Evolutionary conservation across 345 rosid genomes (phyloP), one percentile per base, ranked within the genome.

Genomic region (Corchorus capsularis): DNA sequence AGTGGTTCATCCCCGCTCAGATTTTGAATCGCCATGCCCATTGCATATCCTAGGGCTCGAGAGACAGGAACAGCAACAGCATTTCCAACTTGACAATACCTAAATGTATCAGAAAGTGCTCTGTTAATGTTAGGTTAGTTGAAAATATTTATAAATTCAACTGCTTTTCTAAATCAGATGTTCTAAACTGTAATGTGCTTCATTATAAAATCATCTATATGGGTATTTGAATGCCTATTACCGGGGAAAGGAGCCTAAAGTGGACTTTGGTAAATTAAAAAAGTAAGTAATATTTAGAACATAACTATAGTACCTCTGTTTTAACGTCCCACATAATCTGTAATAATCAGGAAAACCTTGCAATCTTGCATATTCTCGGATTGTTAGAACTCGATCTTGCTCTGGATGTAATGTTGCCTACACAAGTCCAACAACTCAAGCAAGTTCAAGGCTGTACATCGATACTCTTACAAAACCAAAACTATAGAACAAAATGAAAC

Each of bases 261-360:
- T 69, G 5, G 32, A 34, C 16, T 6, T 6, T 39, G 17, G 1
- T 13, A 52, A 20, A n/a, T 59, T 12, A 65, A 22, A 27, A 1
- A 27, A 27, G 27, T 27, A 27, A 27, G 12, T 8, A 57, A 67
- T 47, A 8, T 68, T 15, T 22, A 41, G 14, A 70, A 74, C 50
- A 69, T 14, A 50, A 45, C 6, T 16, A 66, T 19, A 54, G 66
- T 68, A 88, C 99, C 99, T 90, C 81, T 90, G 77, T 82, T 88
- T 90, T 43, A 89, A 65, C 12, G 92, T 84, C 71, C 99, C 98
- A 45, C 82, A 76, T 86, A 95, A 95, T 72, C 92, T 90, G 72
- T 91, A 95, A 82, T 93, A 93, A 83, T 95, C 99, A 41, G 99
- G 97, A 87, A 95, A 95, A 37, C 99, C 99, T 87, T 95, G 98